Percentiles rank a stretch among this genome's conserved stretches.
phyloP scores from a whole-genome alignment of 108 stramenopile species.

The Nannochloropsis oceanica region DNA sequence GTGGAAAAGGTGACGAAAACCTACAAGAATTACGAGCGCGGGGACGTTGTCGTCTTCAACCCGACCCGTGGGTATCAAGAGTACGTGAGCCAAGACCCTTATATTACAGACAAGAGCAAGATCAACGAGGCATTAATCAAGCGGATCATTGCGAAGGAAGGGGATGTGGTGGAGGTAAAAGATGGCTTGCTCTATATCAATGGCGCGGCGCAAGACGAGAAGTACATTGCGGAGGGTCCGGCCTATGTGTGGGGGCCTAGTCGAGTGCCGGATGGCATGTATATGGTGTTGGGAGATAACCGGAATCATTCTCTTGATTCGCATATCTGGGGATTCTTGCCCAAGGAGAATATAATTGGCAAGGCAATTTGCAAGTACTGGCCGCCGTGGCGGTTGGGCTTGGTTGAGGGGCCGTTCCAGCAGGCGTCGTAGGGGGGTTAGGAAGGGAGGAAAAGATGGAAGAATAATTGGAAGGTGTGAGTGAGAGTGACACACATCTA shows the following conservation, averaged over 20 bases:
- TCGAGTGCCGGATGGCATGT: conserved; percentile 53
- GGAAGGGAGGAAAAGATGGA: not conserved
- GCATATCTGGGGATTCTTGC: conserved; percentile 38
- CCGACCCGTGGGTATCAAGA: conserved; percentile 66
- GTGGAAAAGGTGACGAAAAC: conserved; percentile 85
- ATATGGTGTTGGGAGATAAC: conserved; percentile 39
- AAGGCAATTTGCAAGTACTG: conserved; percentile 29
- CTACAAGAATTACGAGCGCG: conserved; percentile 57
- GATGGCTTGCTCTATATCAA: conserved; percentile 73
- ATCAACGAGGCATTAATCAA: conserved; percentile 74
- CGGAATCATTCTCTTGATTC: conserved; percentile 40
- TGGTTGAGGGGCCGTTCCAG: not conserved
- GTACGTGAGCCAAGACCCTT: conserved; percentile 35
- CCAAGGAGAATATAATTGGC: conserved; percentile 23
- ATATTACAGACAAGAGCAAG: conserved; percentile 31
- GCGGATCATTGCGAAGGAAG: conserved; percentile 81
- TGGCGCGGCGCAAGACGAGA: conserved; percentile 66
- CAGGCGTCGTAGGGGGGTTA: not conserved
- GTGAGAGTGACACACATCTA: too few species aligned
- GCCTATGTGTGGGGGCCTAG: conserved; percentile 68
- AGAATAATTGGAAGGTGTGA: too few species aligned
- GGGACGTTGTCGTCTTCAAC: conserved; percentile 90
- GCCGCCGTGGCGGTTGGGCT: conserved; percentile 22
- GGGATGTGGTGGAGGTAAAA: conserved; percentile 65
- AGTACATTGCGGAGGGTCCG: conserved; percentile 68